Evolutionary conservation across 2,329 filamentous ascomycete genomes (phyloP), one percentile per base, ranked within the genome.

Genomic region (Xylariomycetidae sp.): DNA sequence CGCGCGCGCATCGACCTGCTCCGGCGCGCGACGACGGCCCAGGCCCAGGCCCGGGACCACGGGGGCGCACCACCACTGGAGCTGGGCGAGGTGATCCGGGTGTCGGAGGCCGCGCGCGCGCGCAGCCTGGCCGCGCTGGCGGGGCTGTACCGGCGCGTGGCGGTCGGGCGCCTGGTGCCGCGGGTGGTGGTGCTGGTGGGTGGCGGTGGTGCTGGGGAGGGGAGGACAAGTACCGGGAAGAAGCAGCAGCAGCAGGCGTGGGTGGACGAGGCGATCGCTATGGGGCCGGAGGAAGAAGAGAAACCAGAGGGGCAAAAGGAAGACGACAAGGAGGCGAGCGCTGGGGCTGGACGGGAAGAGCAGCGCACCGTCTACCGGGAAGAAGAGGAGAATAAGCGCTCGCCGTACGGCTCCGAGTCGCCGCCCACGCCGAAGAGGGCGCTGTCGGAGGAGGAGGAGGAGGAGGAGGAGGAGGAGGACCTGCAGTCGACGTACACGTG

Each of bases 81-180:
- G 33, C 51, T 65, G 19, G 41, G 52, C 13, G 54, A 55, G 32
- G 44, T 56, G 12, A 47, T 62, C 13, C 46, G 52, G 13, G 47
- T 49, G 6, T 63, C 58, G 3, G 61, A 64, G 38, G 46, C 47
- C 4, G 55, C 53, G 3, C 58, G 61, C 10, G 19, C 50, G 1
- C 44, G 46, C 13, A 48, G 52, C 16, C 31, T 64, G 7, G 44
- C 48, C 10, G 58, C 60, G 5, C 46, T 64, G 12, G 42, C 52
- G 6, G 54, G 55, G n/a, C 55, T 56, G 24, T 63, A 64, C 41
- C 49, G 48, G 12, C 60, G 60, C 6, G 35, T 60, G 8, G 57
- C 57, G 5, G 38, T 46, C 10, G 46, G 49, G 12, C 54, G 52
- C 5, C 37, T 51, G 10, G 39, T 60, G 3, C 59, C 60, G 10